Conservation (phyloP, 176 grass and related monocot genomes). For the Secale cereale region DNA sequence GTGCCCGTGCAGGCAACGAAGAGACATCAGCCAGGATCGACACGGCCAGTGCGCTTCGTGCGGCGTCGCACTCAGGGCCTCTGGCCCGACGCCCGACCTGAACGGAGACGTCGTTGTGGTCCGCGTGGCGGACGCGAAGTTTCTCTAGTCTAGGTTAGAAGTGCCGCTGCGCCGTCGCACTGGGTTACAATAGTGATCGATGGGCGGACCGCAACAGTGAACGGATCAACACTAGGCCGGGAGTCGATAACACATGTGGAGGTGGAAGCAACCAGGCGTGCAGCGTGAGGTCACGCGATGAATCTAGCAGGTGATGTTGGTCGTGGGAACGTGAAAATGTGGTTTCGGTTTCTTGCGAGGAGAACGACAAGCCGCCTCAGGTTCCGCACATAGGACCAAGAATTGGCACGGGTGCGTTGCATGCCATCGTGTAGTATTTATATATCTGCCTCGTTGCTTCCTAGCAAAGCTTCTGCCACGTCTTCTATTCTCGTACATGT, state of each 20-base stretch:
- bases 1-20: background rate
- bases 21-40: background rate
- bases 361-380: background rate
- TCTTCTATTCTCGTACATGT: background rate
- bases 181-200: no score
- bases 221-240: no score
- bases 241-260: no score
- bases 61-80: background rate
- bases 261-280: background rate
- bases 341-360: background rate
- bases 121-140: no score
- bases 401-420: background rate
- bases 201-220: no score
- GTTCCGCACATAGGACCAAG: background rate
- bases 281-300: background rate
- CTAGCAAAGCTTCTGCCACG: background rate
- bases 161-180: no score
- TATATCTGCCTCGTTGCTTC: background rate
- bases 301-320: no score
- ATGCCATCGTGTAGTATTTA: background rate
- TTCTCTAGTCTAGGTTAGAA: no score
- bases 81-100: no score
- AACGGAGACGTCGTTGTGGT: no score
- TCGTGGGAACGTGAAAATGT: background rate
- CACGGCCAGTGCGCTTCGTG: background rate